phyloP scores from a whole-genome alignment of 768 basidiomycete species.

The Boletus reticuloceps region DNA sequence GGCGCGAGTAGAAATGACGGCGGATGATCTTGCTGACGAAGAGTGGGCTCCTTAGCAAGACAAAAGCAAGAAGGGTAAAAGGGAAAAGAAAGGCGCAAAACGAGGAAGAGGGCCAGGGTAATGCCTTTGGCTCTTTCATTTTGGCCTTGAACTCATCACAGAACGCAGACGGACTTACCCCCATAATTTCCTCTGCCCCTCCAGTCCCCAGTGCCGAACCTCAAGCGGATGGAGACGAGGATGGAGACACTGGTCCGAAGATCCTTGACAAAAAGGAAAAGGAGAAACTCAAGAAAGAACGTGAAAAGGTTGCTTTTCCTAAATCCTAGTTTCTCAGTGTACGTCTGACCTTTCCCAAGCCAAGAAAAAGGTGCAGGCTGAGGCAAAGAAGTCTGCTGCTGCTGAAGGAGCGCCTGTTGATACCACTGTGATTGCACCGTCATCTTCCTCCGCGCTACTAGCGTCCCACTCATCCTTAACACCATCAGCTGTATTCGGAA shows the following conservation, averaged over 20 bases:
- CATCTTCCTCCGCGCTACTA: conserved; percentile 41
- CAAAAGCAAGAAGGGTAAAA: conserved; percentile 23
- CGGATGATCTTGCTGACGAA: conserved; percentile 71
- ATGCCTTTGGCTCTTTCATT: background rate
- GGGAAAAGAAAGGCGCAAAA: conserved; percentile 19
- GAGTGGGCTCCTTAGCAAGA: conserved; percentile 56
- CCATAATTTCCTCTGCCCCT: conserved; percentile 27
- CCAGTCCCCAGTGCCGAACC: conserved; percentile 28
- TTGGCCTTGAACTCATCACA: background rate
- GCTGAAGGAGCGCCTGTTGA: conserved; percentile 33
- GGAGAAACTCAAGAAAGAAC: conserved; percentile 95
- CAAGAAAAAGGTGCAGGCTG: conserved; percentile 81
- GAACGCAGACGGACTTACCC: conserved; percentile 19
- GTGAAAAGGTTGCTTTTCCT: conserved; percentile 69
- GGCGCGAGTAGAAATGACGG: conserved; percentile 50
- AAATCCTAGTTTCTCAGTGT: conserved; percentile 2
- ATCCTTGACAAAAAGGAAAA: conserved; percentile 96
- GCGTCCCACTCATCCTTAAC: conserved; percentile 57
- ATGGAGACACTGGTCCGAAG: conserved; percentile 55
- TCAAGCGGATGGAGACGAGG: conserved; percentile 42
- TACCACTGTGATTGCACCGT: conserved; percentile 14
- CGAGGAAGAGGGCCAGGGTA: conserved; percentile 16
- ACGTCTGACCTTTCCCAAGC: too few species aligned
- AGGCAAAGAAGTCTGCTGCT: conserved; percentile 68
- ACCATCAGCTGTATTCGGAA: conserved; percentile 20